phyloP scores from a whole-genome alignment of 2,329 filamentous ascomycete species.

The Calonectria pteridis region DNA sequence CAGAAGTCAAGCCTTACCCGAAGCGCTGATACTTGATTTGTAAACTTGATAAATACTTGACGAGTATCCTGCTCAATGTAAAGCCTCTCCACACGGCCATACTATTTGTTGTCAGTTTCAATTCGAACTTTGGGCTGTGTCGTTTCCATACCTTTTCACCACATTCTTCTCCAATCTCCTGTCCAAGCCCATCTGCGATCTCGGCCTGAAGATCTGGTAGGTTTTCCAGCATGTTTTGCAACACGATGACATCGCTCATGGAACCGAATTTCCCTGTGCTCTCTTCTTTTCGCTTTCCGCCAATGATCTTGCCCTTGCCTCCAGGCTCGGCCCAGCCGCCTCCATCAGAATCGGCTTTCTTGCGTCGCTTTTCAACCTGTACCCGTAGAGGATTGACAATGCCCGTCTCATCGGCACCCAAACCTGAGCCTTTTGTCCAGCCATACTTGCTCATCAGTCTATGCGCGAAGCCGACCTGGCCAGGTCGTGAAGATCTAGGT shows the following conservation, averaged over 20 bases:
- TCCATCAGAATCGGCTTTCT: conserved; percentile 81
- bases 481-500: conserved; percentile 74
- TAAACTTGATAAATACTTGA: conserved; percentile 94
- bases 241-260: conserved; percentile 86
- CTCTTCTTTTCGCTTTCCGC: conserved; percentile 71
- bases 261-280: conserved; percentile 69
- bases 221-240: conserved; percentile 87
- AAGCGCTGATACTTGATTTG: conserved; percentile 84
- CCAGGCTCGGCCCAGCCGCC: conserved; percentile 80
- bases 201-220: conserved; percentile 83
- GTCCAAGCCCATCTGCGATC: conserved; percentile 80
- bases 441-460: conserved; percentile 94
- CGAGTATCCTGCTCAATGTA: conserved; percentile 75
- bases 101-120: conserved; percentile 60
- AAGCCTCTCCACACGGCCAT: conserved; percentile 85
- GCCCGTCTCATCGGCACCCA: conserved; percentile 85
- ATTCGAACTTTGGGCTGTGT: neutral
- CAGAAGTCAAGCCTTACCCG: conserved; percentile 68
- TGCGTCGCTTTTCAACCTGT: conserved; percentile 87
- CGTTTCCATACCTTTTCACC: conserved; percentile 72
- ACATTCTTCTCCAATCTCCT: conserved; percentile 97
- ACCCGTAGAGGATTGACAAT: conserved; percentile 88
- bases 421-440: conserved; percentile 88
- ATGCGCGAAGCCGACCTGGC: conserved; percentile 86
- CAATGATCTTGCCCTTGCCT: conserved; percentile 83